Conservation (phyloP, 805 yeast genomes). For the Cyberlindnera japonica region DNA sequence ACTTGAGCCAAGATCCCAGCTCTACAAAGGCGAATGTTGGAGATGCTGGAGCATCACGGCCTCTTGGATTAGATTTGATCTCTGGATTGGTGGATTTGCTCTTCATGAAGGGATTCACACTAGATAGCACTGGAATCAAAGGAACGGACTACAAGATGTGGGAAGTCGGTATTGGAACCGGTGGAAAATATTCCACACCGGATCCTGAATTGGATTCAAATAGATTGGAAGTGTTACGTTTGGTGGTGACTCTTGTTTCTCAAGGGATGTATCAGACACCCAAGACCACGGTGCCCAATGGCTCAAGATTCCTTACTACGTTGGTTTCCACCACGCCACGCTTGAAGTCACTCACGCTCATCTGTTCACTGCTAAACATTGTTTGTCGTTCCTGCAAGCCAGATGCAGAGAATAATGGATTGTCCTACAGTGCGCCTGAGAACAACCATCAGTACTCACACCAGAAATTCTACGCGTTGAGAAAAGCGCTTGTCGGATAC, state of each 20-base stretch:
- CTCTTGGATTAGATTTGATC: conserved; percentile 37
- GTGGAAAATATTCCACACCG: conserved; percentile 31
- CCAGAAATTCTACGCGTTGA: conserved; percentile 30
- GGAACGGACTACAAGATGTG: conserved; percentile 48
- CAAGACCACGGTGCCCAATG: conserved; percentile 40
- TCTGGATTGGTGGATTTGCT: conserved; percentile 42
- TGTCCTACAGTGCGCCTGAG: conserved; percentile 32
- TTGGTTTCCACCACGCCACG: conserved; percentile 46
- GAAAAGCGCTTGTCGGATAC: conserved; percentile 47
- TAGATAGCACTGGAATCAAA: conserved; percentile 27
- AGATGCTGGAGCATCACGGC: conserved; percentile 5
- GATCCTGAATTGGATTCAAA: conserved; percentile 51
- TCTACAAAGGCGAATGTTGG: conserved; percentile 21
- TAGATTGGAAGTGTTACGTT: conserved; percentile 62
- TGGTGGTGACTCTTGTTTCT: conserved; percentile 60
- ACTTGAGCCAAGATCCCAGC: conserved; percentile 10
- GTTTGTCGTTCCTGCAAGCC: conserved; percentile 48
- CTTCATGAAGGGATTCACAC: conserved; percentile 56
- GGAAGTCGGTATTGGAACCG: conserved; percentile 75
- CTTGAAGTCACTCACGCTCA: conserved; percentile 44
- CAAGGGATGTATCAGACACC: conserved; percentile 52
- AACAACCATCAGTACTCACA: conserved; percentile 24
- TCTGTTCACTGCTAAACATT: conserved; percentile 69
- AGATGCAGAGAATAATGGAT: conserved; percentile 40
- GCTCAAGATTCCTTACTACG: conserved; percentile 59